Percentiles rank a stretch among this genome's conserved stretches.
These are phyloP conservation scores for Talaromyces sp. DNA, from an alignment of 2,329 filamentous ascomycete species.

Conservation along the genomic window DNA sequence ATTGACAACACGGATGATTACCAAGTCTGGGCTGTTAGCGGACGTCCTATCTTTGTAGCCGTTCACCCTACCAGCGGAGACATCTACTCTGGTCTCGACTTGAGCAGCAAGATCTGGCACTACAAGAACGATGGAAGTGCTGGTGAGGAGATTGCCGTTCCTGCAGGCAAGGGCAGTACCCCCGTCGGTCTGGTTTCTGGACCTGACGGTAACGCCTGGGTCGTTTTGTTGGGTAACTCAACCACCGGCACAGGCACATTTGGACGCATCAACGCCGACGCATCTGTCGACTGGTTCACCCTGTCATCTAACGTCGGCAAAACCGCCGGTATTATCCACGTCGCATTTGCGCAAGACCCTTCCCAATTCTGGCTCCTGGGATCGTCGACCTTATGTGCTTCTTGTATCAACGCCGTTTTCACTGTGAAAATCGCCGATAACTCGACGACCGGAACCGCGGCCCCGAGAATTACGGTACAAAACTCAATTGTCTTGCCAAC, in stretches of 20 bases:
- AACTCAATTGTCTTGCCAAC: constrained; percentile 6
- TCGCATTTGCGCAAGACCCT: not conserved
- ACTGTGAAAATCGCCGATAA: not conserved
- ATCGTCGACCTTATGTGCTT: not conserved
- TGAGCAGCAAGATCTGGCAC: constrained; percentile 11
- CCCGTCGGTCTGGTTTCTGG: not conserved
- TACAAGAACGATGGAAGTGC: constrained; percentile 1
- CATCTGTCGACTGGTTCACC: not conserved
- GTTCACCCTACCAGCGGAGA: constrained; percentile 5
- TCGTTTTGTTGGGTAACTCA: not conserved
- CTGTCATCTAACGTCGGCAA: not conserved
- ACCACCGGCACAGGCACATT: not conserved
- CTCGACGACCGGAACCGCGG: not conserved
- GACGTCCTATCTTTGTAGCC: constrained; percentile 1
- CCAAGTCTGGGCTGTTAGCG: not conserved
- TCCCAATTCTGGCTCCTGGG: not conserved
- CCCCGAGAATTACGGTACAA: not conserved
- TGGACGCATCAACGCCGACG: not conserved
- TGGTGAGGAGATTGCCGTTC: not conserved
- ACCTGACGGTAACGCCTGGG: not conserved
- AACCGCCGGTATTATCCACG: not conserved
- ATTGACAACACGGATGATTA: not conserved
- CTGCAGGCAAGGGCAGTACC: not conserved
- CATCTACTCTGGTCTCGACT: not conserved
- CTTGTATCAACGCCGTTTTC: not conserved